phyloP scores from a whole-genome alignment of 2,329 filamentous ascomycete genomes.

The Ascochyta rabiei region DNA sequence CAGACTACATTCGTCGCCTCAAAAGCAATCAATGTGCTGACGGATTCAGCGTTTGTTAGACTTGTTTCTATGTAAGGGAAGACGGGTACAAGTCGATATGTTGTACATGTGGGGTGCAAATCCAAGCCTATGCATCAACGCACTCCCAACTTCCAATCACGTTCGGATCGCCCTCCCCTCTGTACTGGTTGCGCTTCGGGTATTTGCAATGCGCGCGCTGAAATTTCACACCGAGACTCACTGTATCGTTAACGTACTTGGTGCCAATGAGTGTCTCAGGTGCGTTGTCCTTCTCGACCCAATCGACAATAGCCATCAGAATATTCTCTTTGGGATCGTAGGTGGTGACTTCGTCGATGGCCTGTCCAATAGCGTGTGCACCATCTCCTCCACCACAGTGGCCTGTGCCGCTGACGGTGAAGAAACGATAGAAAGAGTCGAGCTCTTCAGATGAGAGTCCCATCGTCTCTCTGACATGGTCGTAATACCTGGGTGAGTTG shows the following conservation, averaged over 20 bases:
- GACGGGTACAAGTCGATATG: too few species aligned
- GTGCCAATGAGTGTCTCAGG: conserved; percentile 49
- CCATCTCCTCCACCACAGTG: conserved; percentile 59
- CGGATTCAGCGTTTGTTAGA: too few species aligned
- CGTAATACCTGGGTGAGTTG: conserved; percentile 57
- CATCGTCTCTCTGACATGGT: conserved; percentile 56
- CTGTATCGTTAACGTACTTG: conserved; percentile 39
- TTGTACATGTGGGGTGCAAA: too few species aligned
- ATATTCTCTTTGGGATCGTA: conserved; percentile 53
- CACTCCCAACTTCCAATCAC: conserved; percentile 44
- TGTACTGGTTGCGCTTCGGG: conserved; percentile 43
- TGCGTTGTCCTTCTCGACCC: conserved; percentile 53
- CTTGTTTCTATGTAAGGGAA: too few species aligned
- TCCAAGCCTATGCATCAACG: conserved; percentile 17
- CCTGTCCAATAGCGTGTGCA: conserved; percentile 48
- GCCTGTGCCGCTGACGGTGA: conserved; percentile 59
- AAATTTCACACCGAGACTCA: conserved; percentile 37
- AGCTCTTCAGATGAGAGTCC: conserved; percentile 38
- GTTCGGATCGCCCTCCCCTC: conserved; percentile 38
- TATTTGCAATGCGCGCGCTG: conserved; percentile 48
- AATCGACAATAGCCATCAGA: conserved; percentile 55
- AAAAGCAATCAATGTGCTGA: too few species aligned
- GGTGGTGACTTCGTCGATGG: conserved; percentile 22
- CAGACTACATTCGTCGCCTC: neutral
- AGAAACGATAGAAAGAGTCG: conserved; percentile 58